A percentile compares a stretch with the other conserved stretches of the same genome.
Evolutionary conservation across 768 basidiomycete species (phyloP).

Genomic region (Neoboletus subvelutipes): DNA sequence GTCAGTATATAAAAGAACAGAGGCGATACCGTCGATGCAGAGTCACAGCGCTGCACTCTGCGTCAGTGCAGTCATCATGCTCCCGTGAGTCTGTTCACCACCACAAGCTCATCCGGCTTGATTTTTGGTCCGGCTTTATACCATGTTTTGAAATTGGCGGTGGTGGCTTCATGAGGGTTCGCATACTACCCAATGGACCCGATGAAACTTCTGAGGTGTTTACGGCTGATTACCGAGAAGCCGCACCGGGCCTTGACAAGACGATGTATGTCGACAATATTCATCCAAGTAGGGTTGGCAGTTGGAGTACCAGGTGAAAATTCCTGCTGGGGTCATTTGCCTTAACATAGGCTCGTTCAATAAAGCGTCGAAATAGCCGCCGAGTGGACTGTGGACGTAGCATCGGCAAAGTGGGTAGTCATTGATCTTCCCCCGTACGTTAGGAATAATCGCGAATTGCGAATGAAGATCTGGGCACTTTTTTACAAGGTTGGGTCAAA

Average conservation of each 20-base stretch:
- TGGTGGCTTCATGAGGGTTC: neutral
- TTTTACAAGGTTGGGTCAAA: too few relatives aligned
- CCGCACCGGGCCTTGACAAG: conserved; percentile 41
- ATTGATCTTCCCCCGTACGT: too few relatives aligned
- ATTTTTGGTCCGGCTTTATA: neutral
- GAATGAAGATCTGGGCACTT: too few relatives aligned
- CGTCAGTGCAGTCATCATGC: neutral
- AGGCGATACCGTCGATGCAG: conserved; percentile 81
- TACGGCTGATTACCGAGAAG: conserved; percentile 76
- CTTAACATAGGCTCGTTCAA: conserved; percentile 72
- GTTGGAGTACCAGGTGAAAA: conserved; percentile 94
- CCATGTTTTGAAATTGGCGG: neutral
- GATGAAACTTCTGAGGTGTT: neutral
- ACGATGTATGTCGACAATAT: conserved; percentile 66
- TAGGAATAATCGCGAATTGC: too few relatives aligned
- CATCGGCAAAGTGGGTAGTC: conserved; percentile 52
- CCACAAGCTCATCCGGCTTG: too few relatives aligned
- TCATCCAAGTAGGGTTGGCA: conserved; percentile 68
- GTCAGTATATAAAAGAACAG: conserved; percentile 72
- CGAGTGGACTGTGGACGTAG: conserved; percentile 73
- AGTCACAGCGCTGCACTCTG: conserved; percentile 33
- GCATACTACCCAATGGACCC: neutral
- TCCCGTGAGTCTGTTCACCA: neutral
- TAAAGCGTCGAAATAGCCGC: conserved; percentile 70
- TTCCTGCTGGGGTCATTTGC: conserved; percentile 72